Base-by-base conservation (phyloP, 441 rosid genomes). In the Eutrema salsugineum region DNA sequence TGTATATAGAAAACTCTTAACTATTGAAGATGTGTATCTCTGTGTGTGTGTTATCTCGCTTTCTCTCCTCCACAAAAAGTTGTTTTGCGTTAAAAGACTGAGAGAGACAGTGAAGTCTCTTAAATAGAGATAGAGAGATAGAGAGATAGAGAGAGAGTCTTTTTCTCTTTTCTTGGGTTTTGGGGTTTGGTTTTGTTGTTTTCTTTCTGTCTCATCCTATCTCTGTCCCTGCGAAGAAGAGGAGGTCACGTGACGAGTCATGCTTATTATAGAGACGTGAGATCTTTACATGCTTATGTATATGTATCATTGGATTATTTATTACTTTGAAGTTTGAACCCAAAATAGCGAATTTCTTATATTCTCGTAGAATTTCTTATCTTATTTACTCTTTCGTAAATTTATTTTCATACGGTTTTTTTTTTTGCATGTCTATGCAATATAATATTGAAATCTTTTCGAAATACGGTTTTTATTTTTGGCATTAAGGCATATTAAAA, bases 211-310 rank as follows among this genome's bases (percentile, higher is more conserved):
- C 73, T 65, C 56, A 33, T 70, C 70, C 46, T 56, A 22, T 32
- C 65, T 65, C 62, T 66, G 70, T 47, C 72, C 43, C 72, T 76
- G 71, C 60, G 66, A 59, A 69, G 71, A 47, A 44, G 62, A 63
- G 72, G 78, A 58, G 63, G 78, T 83, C 91, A 88, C 91, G 91
- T 88, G 94, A 83, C 79, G 73, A 71, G 46, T 61, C 78, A 78
- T 79, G 53, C 58, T 70, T 76, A 63, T 70, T 76, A 76, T 76
- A 75, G 75, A 69, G 75, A 75, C 78, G 74, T 68, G 79, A 68
- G 66, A 74, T 73, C 79, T 63, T 69, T 75, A 63, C 36, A 6
- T 48, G 19, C 46, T 16, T 8, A 28, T 42, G 20, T 20, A 6
- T 43, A 19, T 51, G 20, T 43, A 11, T 32, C 46, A 11, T 69